Percentiles rank a stretch among this genome's conserved stretches.
phyloP scores from a whole-genome alignment of 164 flowering plant genomes.

The Aristolochia contorta region DNA sequence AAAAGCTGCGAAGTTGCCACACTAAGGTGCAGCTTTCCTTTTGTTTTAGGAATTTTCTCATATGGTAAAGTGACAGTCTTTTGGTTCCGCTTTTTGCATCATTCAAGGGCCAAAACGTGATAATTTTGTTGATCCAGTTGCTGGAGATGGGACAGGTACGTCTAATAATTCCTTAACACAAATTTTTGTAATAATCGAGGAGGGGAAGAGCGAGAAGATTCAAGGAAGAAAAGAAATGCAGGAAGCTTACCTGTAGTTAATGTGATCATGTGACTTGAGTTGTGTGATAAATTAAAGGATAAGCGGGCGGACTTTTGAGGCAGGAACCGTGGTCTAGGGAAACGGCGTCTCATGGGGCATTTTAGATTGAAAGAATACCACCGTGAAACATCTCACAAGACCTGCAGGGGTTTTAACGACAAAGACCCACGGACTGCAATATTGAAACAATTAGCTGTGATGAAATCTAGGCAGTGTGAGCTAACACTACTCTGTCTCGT shows the following conservation, averaged over 20 bases:
- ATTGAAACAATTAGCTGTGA: background rate
- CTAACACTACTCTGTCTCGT: background rate
- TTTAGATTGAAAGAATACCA: background rate
- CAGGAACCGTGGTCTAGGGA: background rate
- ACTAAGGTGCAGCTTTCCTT: too few relatives aligned
- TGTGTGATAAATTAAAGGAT: background rate
- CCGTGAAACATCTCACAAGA: slow-evolving; percentile 1
- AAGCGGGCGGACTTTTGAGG: too few relatives aligned
- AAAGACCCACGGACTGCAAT: background rate
- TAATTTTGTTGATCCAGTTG: too few relatives aligned
- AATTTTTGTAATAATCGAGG: background rate
- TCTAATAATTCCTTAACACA: background rate
- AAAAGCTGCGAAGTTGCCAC: too few relatives aligned
- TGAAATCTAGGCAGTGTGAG: background rate
- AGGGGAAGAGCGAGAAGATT: background rate
- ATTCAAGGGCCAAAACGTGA: too few relatives aligned
- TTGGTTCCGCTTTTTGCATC: too few relatives aligned
- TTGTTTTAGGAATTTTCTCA: too few relatives aligned
- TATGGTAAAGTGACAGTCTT: too few relatives aligned
- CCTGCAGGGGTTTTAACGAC: slow-evolving; percentile 5
- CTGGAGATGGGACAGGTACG: too few relatives aligned
- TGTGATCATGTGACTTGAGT: background rate
- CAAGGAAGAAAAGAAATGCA: background rate
- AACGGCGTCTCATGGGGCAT: background rate
- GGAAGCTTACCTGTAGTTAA: background rate